phyloP scores from a whole-genome alignment of 495 filamentous ascomycete species.

The Neurospora intermedia region DNA sequence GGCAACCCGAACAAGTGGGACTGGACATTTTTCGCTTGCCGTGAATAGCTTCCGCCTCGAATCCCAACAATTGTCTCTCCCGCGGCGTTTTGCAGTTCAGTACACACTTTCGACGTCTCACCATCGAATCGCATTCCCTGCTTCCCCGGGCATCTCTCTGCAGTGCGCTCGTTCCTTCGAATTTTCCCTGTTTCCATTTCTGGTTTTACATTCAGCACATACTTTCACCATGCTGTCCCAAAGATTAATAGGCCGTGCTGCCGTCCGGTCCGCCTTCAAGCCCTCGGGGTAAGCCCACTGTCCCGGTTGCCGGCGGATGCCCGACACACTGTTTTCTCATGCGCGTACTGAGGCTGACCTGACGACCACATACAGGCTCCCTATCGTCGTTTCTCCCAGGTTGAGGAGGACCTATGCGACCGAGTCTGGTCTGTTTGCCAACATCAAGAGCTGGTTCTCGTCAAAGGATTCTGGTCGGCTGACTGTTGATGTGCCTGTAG shows the following conservation, averaged over 20 bases:
- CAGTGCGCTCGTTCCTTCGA: constrained; percentile 12
- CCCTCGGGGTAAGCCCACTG: constrained; percentile 35
- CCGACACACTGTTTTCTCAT: background rate
- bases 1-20: background rate
- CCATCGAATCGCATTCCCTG: background rate
- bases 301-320: constrained; percentile 4
- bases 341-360: background rate
- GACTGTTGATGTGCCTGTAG: constrained; percentile 34
- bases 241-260: constrained; percentile 54
- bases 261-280: constrained; percentile 54
- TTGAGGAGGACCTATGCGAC: constrained; percentile 66
- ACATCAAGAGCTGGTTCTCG: background rate
- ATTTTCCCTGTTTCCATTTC: constrained; percentile 20
- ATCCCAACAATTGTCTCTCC: constrained; percentile 12
- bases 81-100: background rate
- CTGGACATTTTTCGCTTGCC: background rate
- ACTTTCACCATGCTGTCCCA: constrained; percentile 53
- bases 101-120: background rate
- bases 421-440: constrained; percentile 54
- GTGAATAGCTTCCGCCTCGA: constrained; percentile 3
- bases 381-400: constrained; percentile 16
- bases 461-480: constrained; percentile 6
- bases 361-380: background rate
- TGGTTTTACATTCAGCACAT: background rate
- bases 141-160: background rate